phyloP scores from a whole-genome alignment of 2,329 filamentous ascomycete genomes.

The Emergomyces pasteurianus region DNA sequence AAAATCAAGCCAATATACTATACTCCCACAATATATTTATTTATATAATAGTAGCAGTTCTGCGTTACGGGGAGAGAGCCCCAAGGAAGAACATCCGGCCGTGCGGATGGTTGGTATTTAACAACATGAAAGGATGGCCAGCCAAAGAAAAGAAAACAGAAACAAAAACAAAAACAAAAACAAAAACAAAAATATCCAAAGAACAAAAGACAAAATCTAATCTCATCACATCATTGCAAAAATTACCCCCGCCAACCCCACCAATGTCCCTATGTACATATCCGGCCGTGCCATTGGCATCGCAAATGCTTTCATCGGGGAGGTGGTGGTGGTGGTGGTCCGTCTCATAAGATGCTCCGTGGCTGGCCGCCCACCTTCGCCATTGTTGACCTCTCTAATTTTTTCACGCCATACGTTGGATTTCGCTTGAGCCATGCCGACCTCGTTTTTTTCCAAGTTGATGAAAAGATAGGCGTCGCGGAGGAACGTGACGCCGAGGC shows the following conservation, averaged over 20 bases:
- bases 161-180: neutral
- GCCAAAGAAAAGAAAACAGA: too few relatives aligned
- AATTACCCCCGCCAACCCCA: slow-evolving; percentile 8
- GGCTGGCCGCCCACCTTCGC: slow-evolving; percentile 39
- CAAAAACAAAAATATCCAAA: neutral
- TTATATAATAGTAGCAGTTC: too few relatives aligned
- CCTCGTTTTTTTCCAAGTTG: slow-evolving; percentile 58
- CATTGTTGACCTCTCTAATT: slow-evolving; percentile 42
- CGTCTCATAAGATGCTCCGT: slow-evolving; percentile 18
- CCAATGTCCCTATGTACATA: slow-evolving; percentile 4
- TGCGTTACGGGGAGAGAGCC: too few relatives aligned
- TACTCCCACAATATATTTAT: too few relatives aligned
- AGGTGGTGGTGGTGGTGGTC: neutral
- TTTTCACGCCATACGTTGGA: slow-evolving; percentile 43
- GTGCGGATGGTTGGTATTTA: too few relatives aligned
- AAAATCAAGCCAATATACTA: too few relatives aligned
- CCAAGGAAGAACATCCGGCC: too few relatives aligned
- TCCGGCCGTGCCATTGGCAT: slow-evolving; percentile 6
- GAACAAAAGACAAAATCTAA: neutral
- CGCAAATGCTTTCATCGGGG: neutral
- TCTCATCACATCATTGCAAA: slow-evolving; percentile 9
- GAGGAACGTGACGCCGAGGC: slow-evolving; percentile 64
- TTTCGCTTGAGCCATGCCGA: slow-evolving; percentile 56
- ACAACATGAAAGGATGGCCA: too few relatives aligned
- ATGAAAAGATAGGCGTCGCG: slow-evolving; percentile 66